Percentiles rank a stretch among this genome's conserved stretches.
Evolutionary conservation across 2,329 filamentous ascomycete species (phyloP).

Genomic region (Trichoderma simmonsii): DNA sequence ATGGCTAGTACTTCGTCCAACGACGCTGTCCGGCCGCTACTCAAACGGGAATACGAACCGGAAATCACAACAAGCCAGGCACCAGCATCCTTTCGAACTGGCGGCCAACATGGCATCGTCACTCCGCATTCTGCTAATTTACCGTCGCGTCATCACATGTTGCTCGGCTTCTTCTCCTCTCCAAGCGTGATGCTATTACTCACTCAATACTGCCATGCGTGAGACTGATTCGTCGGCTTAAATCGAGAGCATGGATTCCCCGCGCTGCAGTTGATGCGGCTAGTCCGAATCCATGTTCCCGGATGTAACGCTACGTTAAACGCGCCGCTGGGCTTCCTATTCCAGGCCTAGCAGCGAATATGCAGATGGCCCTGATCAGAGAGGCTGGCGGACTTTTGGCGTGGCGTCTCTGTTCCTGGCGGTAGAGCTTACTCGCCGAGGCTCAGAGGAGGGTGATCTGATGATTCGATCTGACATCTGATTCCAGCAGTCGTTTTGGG

Average conservation of each 20-base stretch:
- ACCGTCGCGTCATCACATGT: not conserved
- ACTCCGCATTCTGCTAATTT: not conserved
- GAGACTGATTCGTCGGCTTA: not conserved
- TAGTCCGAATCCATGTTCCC: not conserved
- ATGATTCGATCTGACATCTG: slow-evolving; percentile 1
- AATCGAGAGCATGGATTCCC: slow-evolving; percentile 3
- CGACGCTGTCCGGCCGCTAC: not conserved
- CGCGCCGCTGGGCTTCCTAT: not conserved
- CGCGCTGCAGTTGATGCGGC: not conserved
- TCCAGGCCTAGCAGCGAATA: not conserved
- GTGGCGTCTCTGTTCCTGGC: not conserved
- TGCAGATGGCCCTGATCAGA: not conserved
- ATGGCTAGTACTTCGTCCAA: not conserved
- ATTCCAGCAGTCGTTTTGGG: not conserved
- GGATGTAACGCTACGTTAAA: not conserved
- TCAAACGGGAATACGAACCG: not conserved
- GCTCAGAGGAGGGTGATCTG: not conserved
- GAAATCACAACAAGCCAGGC: not conserved
- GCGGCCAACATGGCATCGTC: not conserved
- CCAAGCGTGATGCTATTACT: not conserved
- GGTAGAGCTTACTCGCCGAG: not conserved
- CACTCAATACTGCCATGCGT: not conserved
- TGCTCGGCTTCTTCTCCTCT: not conserved
- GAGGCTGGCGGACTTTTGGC: not conserved
- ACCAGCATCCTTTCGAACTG: not conserved